Evolutionary conservation across 345 rosid species (phyloP).

Genomic region (Cochlearia excelsa): DNA sequence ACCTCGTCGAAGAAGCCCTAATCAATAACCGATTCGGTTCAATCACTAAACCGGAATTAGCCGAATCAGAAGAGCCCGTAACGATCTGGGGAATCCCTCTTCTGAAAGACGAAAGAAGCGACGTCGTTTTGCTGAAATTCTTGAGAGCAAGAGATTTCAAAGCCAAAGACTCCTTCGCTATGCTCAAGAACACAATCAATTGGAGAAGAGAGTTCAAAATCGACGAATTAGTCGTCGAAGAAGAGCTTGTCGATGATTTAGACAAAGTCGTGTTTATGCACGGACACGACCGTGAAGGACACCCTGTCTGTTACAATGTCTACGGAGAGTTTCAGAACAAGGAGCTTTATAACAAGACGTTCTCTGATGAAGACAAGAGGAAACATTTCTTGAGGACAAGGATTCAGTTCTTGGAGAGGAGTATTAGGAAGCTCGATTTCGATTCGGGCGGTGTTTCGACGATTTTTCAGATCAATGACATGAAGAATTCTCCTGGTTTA

Average conservation of each 20-base stretch:
- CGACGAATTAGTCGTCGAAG: conserved; percentile 57
- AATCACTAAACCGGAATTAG: conserved; percentile 15
- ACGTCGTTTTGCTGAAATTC: conserved; percentile 75
- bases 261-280: conserved; percentile 91
- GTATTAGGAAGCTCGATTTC: conserved; percentile 85
- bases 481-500: conserved; percentile 83
- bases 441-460: conserved; percentile 72
- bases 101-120: conserved; percentile 67
- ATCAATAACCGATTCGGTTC: conserved; percentile 37
- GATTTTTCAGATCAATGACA: conserved; percentile 78
- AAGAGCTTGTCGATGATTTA: conserved; percentile 73
- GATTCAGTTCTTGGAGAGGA: conserved; percentile 87
- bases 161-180: conserved; percentile 62
- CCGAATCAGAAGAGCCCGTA: conserved; percentile 42
- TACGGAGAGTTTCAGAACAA: conserved; percentile 91
- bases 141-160: conserved; percentile 87
- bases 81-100: conserved; percentile 77
- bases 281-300: conserved; percentile 76
- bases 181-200: conserved; percentile 66
- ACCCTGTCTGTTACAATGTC: conserved; percentile 84
- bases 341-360: conserved; percentile 67
- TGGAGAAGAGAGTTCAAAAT: conserved; percentile 76
- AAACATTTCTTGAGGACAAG: conserved; percentile 68
- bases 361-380: conserved; percentile 73
- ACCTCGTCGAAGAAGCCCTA: conserved; percentile 43